These are phyloP conservation scores for Penicillium angulare DNA, from an alignment of 495 filamentous ascomycete genomes.

Conservation along the genomic window DNA sequence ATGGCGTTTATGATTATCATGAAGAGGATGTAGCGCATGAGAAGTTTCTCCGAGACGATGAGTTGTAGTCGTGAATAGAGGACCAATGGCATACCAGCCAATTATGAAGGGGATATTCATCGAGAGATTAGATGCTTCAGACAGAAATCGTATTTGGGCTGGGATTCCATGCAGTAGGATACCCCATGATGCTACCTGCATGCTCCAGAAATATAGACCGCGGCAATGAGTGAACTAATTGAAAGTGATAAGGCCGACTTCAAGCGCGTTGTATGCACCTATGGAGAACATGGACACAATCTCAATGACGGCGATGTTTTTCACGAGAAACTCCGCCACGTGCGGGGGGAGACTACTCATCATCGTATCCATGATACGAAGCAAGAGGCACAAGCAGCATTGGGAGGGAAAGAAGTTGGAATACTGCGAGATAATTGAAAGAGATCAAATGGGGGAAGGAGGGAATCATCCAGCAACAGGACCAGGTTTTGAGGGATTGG, in stretches of 20 bases:
- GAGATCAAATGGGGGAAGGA: not conserved
- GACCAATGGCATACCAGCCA: conserved; percentile 62
- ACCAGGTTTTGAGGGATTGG: conserved; percentile 1
- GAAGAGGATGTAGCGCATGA: conserved; percentile 43
- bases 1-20: conserved; percentile 57
- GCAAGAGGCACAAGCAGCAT: not conserved
- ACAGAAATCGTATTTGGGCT: conserved; percentile 2
- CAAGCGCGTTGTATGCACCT: conserved; percentile 27
- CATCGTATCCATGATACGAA: conserved; percentile 11
- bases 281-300: conserved; percentile 24
- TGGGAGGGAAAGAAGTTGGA: not conserved
- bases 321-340: conserved; percentile 4
- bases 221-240: conserved; percentile 30
- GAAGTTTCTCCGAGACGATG: conserved; percentile 40
- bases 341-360: conserved; percentile 9
- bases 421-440: not conserved
- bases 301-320: conserved; percentile 8
- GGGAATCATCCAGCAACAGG: not conserved
- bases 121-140: not conserved
- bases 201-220: conserved; percentile 42
- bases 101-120: conserved; percentile 26
- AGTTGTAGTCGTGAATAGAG: conserved; percentile 65
- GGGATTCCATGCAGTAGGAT: conserved; percentile 27
- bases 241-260: conserved; percentile 32
- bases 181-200: conserved; percentile 31